Evolutionary conservation across 1,139 yeast genomes (phyloP), one percentile per base, ranked within the genome.

Genomic region (Candida freyschussii): DNA sequence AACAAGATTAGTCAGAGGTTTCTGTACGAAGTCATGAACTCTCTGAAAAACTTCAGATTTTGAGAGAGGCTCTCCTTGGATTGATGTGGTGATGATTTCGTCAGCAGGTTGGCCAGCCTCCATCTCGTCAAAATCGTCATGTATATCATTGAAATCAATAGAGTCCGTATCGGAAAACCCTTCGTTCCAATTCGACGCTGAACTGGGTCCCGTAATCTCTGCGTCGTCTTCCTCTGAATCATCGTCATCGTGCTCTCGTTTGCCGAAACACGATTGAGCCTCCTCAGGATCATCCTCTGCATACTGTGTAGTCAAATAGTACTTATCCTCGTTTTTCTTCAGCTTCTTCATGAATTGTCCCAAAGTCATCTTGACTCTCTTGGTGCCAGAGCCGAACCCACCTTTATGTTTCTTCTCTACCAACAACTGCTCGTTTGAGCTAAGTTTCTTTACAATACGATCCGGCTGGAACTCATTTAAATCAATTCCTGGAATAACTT

Each of bases 291-390:
- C 60, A 39, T 59, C 60, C 32, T 60, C 65, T n/a, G 55, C 65
- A 50, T 80, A 80, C 44, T 80, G 89, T 0, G 89, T 80, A 0
- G 87, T 80, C 49, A 79, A 60, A 44, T 80, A 80, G 40, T 68
- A 65, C 6, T 40, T 23, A 18, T 45, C 50, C 1, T 60, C 60
- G 17, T 60, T 65, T 9, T 66, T 67, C 4, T 44, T 34, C 18
- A 77, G 49, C 39, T 57, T 59, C 1, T 55, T 50, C 34, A 78
- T 48, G 37, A 79, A 64, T 14, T 75, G 73, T 0, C 44, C 47
- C 38, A 79, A 62, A 2, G 59, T 50, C 72, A 78, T 66, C 36
- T 62, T 62, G 11, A 65, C 55, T 42, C 86, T 58, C 36, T 63
- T 57, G 19, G 65, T 62, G 1, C 85, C 85, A 19, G 76, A 68